Evolutionary conservation across 164 flowering plant species (phyloP).

Genomic region (Protea cynaroides): DNA sequence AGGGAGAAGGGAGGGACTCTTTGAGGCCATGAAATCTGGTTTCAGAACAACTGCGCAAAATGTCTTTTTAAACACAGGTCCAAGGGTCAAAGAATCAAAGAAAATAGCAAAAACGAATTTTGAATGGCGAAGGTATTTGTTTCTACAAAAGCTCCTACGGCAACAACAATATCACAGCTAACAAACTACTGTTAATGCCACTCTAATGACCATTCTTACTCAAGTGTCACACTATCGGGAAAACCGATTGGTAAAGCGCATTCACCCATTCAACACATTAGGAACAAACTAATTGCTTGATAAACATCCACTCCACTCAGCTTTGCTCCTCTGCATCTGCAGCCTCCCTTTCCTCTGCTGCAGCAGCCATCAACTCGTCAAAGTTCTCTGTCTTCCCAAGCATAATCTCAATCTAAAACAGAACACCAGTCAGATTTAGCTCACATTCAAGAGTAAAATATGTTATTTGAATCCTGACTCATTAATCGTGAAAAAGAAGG

Average conservation of each 20-base stretch:
- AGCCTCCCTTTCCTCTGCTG: slow-evolving; percentile 48
- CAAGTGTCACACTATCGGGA: background rate
- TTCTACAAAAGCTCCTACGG: slow-evolving; percentile 10
- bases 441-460: no score
- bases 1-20: no score
- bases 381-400: slow-evolving; percentile 80
- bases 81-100: no score
- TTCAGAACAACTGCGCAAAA: no score
- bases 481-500: no score
- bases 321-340: slow-evolving; percentile 48
- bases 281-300: background rate
- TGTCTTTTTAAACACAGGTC: no score
- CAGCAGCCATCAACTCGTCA: slow-evolving; percentile 89
- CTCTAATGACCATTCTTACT: background rate
- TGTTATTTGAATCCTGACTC: no score
- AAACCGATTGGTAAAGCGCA: slow-evolving; percentile 2
- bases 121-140: slow-evolving; percentile 8
- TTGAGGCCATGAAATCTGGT: no score
- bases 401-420: slow-evolving; percentile 66
- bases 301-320: slow-evolving; percentile 13
- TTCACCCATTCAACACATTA: background rate
- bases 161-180: slow-evolving; percentile 5
- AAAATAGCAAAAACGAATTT: slow-evolving; percentile 6
- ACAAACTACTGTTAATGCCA: slow-evolving; percentile 2
- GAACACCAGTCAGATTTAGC: no score